phyloP scores from a whole-genome alignment of 805 yeast species.

The Wickerhamiella kurtzmanii region DNA sequence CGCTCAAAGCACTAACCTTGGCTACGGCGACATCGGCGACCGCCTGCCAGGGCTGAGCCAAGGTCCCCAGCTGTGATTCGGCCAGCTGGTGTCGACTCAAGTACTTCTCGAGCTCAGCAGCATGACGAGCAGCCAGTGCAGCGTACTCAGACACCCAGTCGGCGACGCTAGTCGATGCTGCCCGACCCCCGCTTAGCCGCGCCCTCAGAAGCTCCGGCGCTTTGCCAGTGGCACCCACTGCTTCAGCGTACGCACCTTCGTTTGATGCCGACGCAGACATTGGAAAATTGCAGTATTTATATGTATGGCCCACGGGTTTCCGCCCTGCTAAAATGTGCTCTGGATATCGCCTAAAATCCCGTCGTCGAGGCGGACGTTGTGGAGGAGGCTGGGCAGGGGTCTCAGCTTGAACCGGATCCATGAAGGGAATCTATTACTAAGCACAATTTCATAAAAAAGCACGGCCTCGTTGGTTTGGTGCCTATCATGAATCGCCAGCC shows the following conservation, averaged over 20 bases:
- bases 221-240: conserved; percentile 26
- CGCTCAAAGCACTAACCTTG: conserved; percentile 22
- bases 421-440: no score
- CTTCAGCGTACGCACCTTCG: conserved; percentile 14
- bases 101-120: conserved; percentile 32
- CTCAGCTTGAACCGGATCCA: neutral
- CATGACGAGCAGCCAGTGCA: conserved; percentile 35
- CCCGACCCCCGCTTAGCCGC: conserved; percentile 41
- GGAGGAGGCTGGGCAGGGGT: neutral
- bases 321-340: neutral
- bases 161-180: conserved; percentile 47
- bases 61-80: conserved; percentile 19
- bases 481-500: no score
- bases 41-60: conserved; percentile 22
- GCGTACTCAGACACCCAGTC: conserved; percentile 45
- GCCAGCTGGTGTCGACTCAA: conserved; percentile 11
- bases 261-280: neutral
- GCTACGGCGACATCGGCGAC: conserved; percentile 20
- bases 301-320: no score
- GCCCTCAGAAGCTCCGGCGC: conserved; percentile 48
- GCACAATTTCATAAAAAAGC: no score
- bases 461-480: no score
- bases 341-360: neutral
- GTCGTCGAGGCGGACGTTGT: neutral
- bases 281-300: neutral